Conservation (phyloP, 257 asterid genomes). For the Solanum neorickii region DNA sequence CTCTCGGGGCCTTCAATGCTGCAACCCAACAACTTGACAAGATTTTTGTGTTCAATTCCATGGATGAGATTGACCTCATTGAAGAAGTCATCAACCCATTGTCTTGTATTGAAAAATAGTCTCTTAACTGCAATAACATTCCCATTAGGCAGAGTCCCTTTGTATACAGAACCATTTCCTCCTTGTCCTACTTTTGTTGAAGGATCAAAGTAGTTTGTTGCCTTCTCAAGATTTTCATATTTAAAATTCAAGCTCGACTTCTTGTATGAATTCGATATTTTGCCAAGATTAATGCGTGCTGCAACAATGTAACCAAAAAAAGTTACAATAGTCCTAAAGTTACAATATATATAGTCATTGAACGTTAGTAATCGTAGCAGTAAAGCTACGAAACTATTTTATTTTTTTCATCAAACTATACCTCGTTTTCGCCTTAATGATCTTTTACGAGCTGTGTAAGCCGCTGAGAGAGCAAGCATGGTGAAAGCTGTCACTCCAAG, state of each 20-base stretch:
- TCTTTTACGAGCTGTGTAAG: constrained; percentile 32
- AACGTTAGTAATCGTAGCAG: not conserved
- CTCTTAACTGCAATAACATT: constrained; percentile 74
- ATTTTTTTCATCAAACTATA: not conserved
- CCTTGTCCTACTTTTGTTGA: constrained; percentile 74
- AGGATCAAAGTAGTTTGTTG: constrained; percentile 60
- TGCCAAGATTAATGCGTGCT: constrained; percentile 64
- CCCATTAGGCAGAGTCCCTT: constrained; percentile 58
- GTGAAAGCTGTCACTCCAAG: constrained; percentile 43
- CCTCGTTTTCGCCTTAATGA: constrained; percentile 45
- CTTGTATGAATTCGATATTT: constrained; percentile 44
- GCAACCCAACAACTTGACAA: constrained; percentile 89
- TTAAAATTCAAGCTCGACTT: constrained; percentile 68
- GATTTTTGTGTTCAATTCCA: constrained; percentile 84
- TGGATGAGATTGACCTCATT: constrained; percentile 74
- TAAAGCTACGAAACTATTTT: not conserved
- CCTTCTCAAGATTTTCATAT: constrained; percentile 79
- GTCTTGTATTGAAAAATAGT: constrained; percentile 68
- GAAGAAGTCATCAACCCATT: constrained; percentile 95
- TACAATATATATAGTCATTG: not conserved
- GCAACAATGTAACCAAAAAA: constrained; percentile 4
- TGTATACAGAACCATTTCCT: constrained; percentile 78
- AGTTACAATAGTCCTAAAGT: not conserved
- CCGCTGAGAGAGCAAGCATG: constrained; percentile 49
- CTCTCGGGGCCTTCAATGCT: constrained; percentile 97